Evolutionary conservation across 2,329 filamentous ascomycete species (phyloP).

Genomic region (Plectosphaerella plurivora): DNA sequence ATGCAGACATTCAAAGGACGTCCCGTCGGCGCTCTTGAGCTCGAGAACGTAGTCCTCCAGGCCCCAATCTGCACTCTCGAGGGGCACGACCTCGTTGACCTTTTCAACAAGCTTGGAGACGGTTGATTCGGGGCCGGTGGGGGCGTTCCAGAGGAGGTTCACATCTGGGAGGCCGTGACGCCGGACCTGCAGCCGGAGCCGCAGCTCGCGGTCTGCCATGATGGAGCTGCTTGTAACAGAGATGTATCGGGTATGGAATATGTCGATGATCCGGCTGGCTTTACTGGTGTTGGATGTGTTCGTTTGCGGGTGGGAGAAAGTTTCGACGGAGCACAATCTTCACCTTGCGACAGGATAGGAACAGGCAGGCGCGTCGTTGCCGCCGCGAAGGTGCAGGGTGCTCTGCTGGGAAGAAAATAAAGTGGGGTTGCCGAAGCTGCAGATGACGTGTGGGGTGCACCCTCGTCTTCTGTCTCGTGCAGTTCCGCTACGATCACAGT

Average conservation of each 20-base stretch:
- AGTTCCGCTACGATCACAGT: no score
- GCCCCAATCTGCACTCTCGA: conserved; percentile 79
- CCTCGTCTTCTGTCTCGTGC: no score
- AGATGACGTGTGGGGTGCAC: no score
- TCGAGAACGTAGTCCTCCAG: conserved; percentile 88
- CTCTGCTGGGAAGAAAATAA: neutral
- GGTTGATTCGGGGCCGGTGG: conserved; percentile 56
- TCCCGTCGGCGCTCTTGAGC: conserved; percentile 49
- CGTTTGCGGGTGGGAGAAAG: no score
- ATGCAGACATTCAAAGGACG: conserved; percentile 80
- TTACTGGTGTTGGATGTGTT: no score
- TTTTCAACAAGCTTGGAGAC: conserved; percentile 72
- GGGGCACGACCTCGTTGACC: conserved; percentile 74
- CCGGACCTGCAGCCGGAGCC: conserved; percentile 68
- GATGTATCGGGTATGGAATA: neutral
- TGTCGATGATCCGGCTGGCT: no score
- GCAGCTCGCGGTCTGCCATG: conserved; percentile 47
- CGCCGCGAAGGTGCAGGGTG: neutral
- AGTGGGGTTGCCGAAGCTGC: no score
- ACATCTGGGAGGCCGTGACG: conserved; percentile 70
- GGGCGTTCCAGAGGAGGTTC: conserved; percentile 66
- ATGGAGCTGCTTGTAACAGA: neutral
- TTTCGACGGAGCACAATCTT: no score
- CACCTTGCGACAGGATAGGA: neutral
- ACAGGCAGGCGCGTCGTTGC: neutral